phyloP scores from a whole-genome alignment of 2,329 filamentous ascomycete genomes.

The Alternaria hordeiaustralica region DNA sequence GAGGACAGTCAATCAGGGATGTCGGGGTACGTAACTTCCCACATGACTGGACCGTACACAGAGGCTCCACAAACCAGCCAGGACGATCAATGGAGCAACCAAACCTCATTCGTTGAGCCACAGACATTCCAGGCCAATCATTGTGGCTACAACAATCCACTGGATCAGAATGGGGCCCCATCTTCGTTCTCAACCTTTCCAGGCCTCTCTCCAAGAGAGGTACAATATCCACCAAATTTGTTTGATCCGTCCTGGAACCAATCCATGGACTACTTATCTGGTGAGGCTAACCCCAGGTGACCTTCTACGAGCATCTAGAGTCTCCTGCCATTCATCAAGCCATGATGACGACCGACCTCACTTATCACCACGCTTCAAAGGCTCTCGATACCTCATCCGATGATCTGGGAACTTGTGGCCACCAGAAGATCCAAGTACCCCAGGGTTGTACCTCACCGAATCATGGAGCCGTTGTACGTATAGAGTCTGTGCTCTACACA shows the following conservation, averaged over 20 bases:
- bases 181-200: background rate
- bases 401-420: background rate
- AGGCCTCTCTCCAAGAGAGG: background rate
- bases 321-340: background rate
- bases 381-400: background rate
- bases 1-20: background rate
- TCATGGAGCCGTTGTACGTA: background rate
- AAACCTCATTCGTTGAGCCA: background rate
- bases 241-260: background rate
- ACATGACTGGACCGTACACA: background rate
- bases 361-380: background rate
- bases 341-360: background rate
- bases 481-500: background rate
- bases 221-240: background rate
- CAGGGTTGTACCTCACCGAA: background rate
- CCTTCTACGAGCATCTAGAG: background rate
- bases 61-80: background rate
- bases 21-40: background rate
- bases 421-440: background rate
- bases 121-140: background rate
- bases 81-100: background rate
- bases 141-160: background rate
- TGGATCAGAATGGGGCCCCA: background rate
- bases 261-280: background rate
- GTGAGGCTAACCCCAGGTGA: background rate